Base-by-base conservation (phyloP, 495 filamentous ascomycete genomes). In the Jackrogersella multiformis region DNA sequence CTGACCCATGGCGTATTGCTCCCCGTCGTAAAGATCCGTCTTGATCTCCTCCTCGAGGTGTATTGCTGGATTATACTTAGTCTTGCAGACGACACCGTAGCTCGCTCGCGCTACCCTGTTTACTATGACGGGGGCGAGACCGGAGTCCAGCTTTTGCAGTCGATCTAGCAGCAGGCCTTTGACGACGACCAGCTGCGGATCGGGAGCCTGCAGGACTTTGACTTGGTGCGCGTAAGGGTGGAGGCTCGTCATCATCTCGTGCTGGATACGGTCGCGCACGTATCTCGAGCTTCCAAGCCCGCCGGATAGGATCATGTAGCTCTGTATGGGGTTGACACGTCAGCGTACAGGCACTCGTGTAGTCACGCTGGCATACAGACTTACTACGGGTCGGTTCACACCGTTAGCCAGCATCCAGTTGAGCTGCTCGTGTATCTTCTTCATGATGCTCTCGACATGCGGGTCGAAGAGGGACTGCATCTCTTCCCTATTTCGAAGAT, bases 271-370 rank as follows among this genome's bases (percentile, higher is more conserved):
- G 36, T 81, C 72, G 34, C 78, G 72, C 2, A 90, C 80, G 62
- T 90, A 90, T n/a, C 81, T 75, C 0, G 86, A 89, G 68, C 87
- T 88, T 10, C 88, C 87, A 4, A 90, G 82, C 2, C 88, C 88
- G 4, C 88, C 88, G 0, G 87, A 89, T 5, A 90, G 76, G 4
- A 90, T 79, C 28, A 89, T 76, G 57, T 88, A 83, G 30, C 70
- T 75, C 81, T 85, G 48, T 1, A 51, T 28, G 9, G 2, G 8
- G 8, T 56, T 20, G 5, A 5, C 35, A 10, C 10, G 20, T 49
- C 36, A 64, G 48, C 21, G 18, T 46, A 13, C 42, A 12, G 44
- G n/a, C 21, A 30, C 13, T 20, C 35, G 20, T 7, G 21, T 23
- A 1, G 4, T n/a, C n/a, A n/a, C n/a, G 16, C 21, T 32, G 13